Conservation (phyloP, 2,329 filamentous ascomycete genomes). For the Penicillium sp. region DNA sequence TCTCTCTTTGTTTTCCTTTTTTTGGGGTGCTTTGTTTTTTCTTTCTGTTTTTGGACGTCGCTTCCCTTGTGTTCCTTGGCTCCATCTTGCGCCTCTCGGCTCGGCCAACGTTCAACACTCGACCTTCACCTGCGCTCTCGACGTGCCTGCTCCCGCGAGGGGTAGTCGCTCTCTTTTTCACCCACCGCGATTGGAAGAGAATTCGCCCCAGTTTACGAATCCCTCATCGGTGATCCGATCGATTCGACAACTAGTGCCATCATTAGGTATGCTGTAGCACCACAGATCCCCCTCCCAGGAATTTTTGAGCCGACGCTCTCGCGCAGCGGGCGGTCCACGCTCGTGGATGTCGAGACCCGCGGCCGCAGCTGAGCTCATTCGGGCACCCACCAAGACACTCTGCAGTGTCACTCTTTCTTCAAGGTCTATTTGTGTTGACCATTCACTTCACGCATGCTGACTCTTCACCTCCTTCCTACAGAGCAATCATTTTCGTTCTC, state of each 20-base stretch:
- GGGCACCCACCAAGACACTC: too few species aligned
- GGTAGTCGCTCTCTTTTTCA: slow-evolving; percentile 14
- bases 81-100: neutral
- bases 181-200: slow-evolving; percentile 18
- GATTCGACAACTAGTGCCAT: neutral
- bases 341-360: too few species aligned
- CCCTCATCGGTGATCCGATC: too few species aligned
- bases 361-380: too few species aligned
- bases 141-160: slow-evolving; percentile 17
- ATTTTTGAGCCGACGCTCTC: too few species aligned
- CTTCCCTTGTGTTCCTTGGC: neutral
- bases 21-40: neutral
- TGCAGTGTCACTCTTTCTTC: too few species aligned
- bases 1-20: slow-evolving; percentile 1
- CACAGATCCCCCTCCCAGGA: neutral
- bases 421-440: too few species aligned
- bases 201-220: slow-evolving; percentile 15
- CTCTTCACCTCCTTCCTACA: too few species aligned
- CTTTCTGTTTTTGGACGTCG: neutral
- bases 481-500: neutral
- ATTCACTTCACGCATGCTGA: too few species aligned
- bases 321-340: too few species aligned
- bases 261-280: slow-evolving; percentile 9
- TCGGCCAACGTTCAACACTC: neutral
- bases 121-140: neutral